Evolutionary conservation across 441 rosid species (phyloP).

Genomic region (Monsonia emarginata): DNA sequence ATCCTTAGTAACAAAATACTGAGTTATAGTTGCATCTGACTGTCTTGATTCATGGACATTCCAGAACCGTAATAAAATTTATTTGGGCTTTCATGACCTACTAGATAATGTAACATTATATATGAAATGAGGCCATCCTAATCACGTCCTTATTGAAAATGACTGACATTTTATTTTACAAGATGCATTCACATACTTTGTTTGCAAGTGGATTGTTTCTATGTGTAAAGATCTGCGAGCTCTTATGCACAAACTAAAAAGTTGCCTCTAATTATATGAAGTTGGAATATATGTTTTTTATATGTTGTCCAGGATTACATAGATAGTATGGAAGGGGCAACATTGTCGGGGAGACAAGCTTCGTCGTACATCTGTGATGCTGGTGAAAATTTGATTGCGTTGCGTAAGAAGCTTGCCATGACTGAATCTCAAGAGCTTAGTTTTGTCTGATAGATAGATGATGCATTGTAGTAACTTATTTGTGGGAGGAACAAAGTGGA

Average conservation of each 20-base stretch:
- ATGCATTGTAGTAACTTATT: too few species aligned
- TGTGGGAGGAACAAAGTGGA: too few species aligned
- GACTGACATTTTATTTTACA: too few species aligned
- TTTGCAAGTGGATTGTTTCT: too few species aligned
- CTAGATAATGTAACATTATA: not conserved
- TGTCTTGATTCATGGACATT: not conserved
- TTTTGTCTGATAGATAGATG: slow-evolving; percentile 48
- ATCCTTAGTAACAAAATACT: not conserved
- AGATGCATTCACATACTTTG: too few species aligned
- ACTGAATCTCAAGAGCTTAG: slow-evolving; percentile 39
- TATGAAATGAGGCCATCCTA: too few species aligned
- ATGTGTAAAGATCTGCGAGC: too few species aligned
- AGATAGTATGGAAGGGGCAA: slow-evolving; percentile 98
- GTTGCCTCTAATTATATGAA: too few species aligned
- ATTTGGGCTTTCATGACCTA: not conserved
- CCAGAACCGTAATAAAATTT: not conserved
- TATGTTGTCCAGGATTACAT: slow-evolving; percentile 66
- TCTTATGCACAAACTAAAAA: too few species aligned
- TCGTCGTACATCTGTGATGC: slow-evolving; percentile 73
- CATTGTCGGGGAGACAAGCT: slow-evolving; percentile 82
- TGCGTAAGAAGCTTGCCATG: slow-evolving; percentile 44
- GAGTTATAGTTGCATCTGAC: not conserved
- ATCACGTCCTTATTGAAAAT: too few species aligned
- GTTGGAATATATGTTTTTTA: too few species aligned
- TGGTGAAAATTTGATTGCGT: slow-evolving; percentile 61